phyloP scores from a whole-genome alignment of 305 asterid genomes.

The Fraxinus paxiana region DNA sequence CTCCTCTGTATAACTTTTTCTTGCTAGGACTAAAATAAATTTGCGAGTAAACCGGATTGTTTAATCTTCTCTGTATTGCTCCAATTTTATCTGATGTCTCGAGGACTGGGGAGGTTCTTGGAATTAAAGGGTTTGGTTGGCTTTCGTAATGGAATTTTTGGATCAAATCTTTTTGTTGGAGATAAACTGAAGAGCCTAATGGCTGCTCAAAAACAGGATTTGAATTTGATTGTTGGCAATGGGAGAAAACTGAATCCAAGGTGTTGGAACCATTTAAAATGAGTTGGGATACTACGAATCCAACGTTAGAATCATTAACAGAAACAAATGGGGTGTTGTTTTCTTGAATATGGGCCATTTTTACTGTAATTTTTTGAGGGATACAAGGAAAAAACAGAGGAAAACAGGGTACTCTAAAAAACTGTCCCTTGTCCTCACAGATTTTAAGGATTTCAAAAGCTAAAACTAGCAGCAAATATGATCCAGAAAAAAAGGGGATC shows the following conservation, averaged over 20 bases:
- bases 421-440: slow-evolving; percentile 22
- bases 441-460: not conserved
- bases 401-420: slow-evolving; percentile 30
- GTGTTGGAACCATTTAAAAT: slow-evolving; percentile 39
- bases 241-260: slow-evolving; percentile 41
- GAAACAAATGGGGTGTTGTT: slow-evolving; percentile 2
- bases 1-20: slow-evolving; percentile 81
- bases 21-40: slow-evolving; percentile 30
- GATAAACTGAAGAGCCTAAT: slow-evolving; percentile 37
- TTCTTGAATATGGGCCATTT: slow-evolving; percentile 29
- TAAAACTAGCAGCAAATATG: not conserved
- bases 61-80: slow-evolving; percentile 42
- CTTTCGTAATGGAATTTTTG: slow-evolving; percentile 39
- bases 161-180: slow-evolving; percentile 40
- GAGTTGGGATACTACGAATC: slow-evolving; percentile 38
- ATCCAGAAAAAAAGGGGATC: not conserved
- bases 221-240: slow-evolving; percentile 32
- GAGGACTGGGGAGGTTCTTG: slow-evolving; percentile 8
- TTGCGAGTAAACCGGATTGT: slow-evolving; percentile 22
- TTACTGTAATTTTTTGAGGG: not conserved
- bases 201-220: slow-evolving; percentile 30
- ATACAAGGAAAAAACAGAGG: slow-evolving; percentile 15
- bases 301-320: slow-evolving; percentile 26
- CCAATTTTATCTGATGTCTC: slow-evolving; percentile 40
- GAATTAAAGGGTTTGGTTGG: slow-evolving; percentile 18